Conservation (phyloP, 345 rosid species). For the Salix caprea region DNA sequence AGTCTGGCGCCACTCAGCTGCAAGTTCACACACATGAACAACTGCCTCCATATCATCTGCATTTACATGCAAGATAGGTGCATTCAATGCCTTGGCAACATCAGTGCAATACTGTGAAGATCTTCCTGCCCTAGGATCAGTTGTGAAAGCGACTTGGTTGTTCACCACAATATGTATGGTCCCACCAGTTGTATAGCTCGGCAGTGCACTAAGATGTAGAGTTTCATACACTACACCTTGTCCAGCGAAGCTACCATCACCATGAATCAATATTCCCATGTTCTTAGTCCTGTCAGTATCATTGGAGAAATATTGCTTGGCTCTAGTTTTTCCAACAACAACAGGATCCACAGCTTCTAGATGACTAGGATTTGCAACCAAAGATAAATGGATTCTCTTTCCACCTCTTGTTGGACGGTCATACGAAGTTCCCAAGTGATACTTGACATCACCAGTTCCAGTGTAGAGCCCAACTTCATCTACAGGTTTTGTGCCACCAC, state of each 20-base stretch:
- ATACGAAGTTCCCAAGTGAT: conserved; percentile 82
- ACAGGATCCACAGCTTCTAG: conserved; percentile 88
- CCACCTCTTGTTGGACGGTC: conserved; percentile 90
- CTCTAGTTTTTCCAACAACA: conserved; percentile 79
- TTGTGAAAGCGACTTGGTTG: conserved; percentile 86
- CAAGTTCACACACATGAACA: conserved; percentile 73
- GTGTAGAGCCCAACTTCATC: conserved; percentile 82
- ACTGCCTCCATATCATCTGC: conserved; percentile 81
- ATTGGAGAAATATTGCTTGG: conserved; percentile 70
- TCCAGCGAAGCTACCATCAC: conserved; percentile 89
- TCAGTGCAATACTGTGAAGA: conserved; percentile 86
- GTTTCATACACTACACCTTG: conserved; percentile 89
- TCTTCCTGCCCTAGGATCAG: conserved; percentile 73
- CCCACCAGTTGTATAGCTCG: conserved; percentile 72
- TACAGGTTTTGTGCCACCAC: conserved; percentile 74
- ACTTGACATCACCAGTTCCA: conserved; percentile 82
- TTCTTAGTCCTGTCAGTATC: conserved; percentile 61
- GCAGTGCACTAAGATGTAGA: conserved; percentile 85
- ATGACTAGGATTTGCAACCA: conserved; percentile 89
- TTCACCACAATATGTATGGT: conserved; percentile 82
- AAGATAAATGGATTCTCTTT: conserved; percentile 73
- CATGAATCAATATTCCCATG: conserved; percentile 75
- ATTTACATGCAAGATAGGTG: conserved; percentile 75
- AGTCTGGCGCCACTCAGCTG: conserved; percentile 85
- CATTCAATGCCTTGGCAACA: conserved; percentile 81